Evolutionary conservation across 1,139 yeast genomes (phyloP).

Genomic region (Zygosaccharomyces sapae): DNA sequence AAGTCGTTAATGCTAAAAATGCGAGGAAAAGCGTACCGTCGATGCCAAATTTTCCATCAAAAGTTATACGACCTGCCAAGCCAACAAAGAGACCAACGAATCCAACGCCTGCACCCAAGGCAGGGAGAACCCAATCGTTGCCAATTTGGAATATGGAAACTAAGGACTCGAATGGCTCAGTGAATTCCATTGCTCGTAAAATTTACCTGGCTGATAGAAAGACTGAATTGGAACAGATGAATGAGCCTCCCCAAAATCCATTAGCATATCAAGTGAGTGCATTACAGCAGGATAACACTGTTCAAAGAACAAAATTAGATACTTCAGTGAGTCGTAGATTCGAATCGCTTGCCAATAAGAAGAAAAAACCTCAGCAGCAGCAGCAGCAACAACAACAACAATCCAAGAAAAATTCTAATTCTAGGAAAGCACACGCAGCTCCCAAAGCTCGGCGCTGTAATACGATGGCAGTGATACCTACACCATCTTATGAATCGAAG

Average conservation of each 20-base stretch:
- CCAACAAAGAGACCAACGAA: conserved; percentile 31
- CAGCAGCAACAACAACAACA: conserved; percentile 24
- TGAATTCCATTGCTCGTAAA: conserved; percentile 40
- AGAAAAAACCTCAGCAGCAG: conserved; percentile 32
- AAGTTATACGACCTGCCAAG: conserved; percentile 13
- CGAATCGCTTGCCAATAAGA: conserved; percentile 34
- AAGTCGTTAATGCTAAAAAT: conserved; percentile 27
- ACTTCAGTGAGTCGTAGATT: conserved; percentile 35
- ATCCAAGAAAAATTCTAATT: conserved; percentile 22
- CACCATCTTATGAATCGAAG: conserved; percentile 5
- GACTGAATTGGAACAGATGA: conserved; percentile 21
- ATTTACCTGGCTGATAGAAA: conserved; percentile 42
- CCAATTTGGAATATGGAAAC: conserved; percentile 48
- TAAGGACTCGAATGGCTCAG: conserved; percentile 38
- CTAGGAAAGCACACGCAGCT: conserved; percentile 9
- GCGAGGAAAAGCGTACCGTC: conserved; percentile 13
- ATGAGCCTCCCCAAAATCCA: conserved; percentile 15
- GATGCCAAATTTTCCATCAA: conserved; percentile 3
- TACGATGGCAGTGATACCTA: conserved; percentile 18
- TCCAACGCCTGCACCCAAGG: conserved; percentile 47
- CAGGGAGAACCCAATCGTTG: conserved; percentile 61
- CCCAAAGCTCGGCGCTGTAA: conserved; percentile 18
- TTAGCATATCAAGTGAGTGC: conserved; percentile 26
- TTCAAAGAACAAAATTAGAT: conserved; percentile 27
- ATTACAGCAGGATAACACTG: conserved; percentile 27